Conservation (phyloP, 176 grass and related monocot species). For the Poa annua region DNA sequence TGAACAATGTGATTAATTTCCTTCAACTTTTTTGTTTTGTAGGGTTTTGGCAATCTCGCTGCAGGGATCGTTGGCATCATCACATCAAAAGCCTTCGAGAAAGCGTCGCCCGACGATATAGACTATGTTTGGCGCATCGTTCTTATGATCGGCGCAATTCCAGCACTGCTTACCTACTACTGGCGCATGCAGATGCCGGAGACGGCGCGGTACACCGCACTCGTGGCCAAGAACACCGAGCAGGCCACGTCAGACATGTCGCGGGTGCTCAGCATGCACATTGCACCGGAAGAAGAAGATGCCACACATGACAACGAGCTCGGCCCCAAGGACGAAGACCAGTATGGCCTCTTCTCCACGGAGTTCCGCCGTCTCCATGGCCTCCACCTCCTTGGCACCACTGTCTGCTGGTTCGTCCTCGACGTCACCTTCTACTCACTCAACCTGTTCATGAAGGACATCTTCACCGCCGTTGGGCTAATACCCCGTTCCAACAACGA, state of each 20-base stretch:
- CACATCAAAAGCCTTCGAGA: slow-evolving; percentile 32
- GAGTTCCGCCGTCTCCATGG: slow-evolving; percentile 55
- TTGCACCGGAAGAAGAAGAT: background rate
- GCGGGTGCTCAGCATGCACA: slow-evolving; percentile 32
- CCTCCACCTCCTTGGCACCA: slow-evolving; percentile 54
- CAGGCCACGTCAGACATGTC: slow-evolving; percentile 58
- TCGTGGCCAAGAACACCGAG: slow-evolving; percentile 47
- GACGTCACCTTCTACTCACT: slow-evolving; percentile 77
- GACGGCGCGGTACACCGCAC: slow-evolving; percentile 68
- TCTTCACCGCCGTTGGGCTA: slow-evolving; percentile 44
- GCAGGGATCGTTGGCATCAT: slow-evolving; percentile 44
- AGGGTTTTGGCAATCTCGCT: slow-evolving; percentile 65
- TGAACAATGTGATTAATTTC: background rate
- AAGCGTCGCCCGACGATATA: background rate
- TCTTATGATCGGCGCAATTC: slow-evolving; percentile 68
- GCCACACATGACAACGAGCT: background rate
- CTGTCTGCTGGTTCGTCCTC: slow-evolving; percentile 65
- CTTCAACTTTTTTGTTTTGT: background rate
- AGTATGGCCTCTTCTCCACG: slow-evolving; percentile 54
- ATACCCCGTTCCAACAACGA: background rate
- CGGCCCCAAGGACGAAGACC: background rate
- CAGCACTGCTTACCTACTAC: slow-evolving; percentile 68
- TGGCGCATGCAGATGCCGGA: slow-evolving; percentile 79
- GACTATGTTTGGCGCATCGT: slow-evolving; percentile 68
- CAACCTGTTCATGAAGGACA: slow-evolving; percentile 81